phyloP scores from a whole-genome alignment of 2,329 filamentous ascomycete genomes.

The Trichoderma gracile region DNA sequence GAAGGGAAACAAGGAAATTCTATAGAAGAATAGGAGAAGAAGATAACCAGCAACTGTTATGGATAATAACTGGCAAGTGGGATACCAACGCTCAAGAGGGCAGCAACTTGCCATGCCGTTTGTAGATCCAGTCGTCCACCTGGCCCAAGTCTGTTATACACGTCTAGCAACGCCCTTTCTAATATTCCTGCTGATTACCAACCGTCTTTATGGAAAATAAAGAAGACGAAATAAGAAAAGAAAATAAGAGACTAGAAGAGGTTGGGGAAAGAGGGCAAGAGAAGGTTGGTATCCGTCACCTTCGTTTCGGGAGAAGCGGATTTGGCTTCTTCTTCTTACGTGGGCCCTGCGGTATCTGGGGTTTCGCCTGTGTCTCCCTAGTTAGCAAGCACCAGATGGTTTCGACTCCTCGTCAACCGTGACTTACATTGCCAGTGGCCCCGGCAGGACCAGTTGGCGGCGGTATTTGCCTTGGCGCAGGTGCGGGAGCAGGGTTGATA shows the following conservation, averaged over 20 bases:
- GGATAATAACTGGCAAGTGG: neutral
- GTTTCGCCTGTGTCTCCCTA: slow-evolving; percentile 1
- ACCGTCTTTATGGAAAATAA: neutral
- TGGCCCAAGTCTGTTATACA: neutral
- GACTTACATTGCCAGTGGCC: slow-evolving; percentile 29
- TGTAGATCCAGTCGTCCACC: neutral
- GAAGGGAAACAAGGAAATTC: too few species aligned
- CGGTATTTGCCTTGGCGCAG: slow-evolving; percentile 28
- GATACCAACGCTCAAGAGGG: neutral
- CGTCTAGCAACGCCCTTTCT: slow-evolving; percentile 10
- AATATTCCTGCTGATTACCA: neutral
- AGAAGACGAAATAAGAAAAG: neutral
- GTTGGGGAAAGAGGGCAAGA: neutral
- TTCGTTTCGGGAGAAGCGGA: slow-evolving; percentile 48
- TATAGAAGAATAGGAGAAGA: neutral
- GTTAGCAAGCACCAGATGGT: neutral
- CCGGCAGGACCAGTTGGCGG: slow-evolving; percentile 26
- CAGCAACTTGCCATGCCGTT: neutral
- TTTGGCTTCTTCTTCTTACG: slow-evolving; percentile 47
- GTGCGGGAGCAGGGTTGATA: slow-evolving; percentile 26
- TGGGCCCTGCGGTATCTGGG: slow-evolving; percentile 34
- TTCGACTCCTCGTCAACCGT: neutral
- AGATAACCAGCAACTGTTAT: neutral
- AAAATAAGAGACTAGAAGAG: neutral
- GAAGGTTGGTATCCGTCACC: slow-evolving; percentile 26